Percentiles rank a stretch among this genome's conserved stretches.
These are phyloP conservation scores for Boletellus emodensis DNA, from an alignment of 768 basidiomycete species.

Conservation along the genomic window DNA sequence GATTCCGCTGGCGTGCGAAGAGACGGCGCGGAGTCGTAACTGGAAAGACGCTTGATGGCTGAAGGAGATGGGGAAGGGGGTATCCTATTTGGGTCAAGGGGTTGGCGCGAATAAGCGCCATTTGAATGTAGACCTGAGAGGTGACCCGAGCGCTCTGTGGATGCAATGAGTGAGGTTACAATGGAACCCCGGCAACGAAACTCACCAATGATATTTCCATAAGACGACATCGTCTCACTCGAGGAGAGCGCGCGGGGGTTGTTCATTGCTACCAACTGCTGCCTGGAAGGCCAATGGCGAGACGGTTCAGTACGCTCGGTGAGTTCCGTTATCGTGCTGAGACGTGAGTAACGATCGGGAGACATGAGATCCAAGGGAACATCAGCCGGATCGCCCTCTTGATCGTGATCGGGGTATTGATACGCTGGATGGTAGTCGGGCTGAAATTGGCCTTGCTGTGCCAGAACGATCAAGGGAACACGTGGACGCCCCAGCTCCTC, in stretches of 20 bases:
- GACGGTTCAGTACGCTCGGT: slow-evolving; percentile 64
- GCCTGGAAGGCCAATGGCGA: slow-evolving; percentile 43
- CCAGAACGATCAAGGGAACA: slow-evolving; percentile 57
- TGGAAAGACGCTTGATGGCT: slow-evolving; percentile 57
- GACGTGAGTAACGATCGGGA: slow-evolving; percentile 31
- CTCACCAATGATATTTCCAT: slow-evolving; percentile 61
- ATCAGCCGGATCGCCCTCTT: slow-evolving; percentile 25
- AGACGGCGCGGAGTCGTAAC: slow-evolving; percentile 55
- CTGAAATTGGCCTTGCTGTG: slow-evolving; percentile 48
- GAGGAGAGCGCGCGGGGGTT: slow-evolving; percentile 37
- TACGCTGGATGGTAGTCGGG: slow-evolving; percentile 25
- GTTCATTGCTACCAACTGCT: slow-evolving; percentile 37
- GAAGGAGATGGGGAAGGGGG: slow-evolving; percentile 66
- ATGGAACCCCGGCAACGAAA: neutral
- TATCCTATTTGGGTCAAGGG: slow-evolving; percentile 53
- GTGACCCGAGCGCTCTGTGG: slow-evolving; percentile 23
- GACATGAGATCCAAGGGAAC: slow-evolving; percentile 33
- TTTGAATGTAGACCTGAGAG: slow-evolving; percentile 3
- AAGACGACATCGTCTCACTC: slow-evolving; percentile 47
- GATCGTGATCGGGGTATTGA: slow-evolving; percentile 19
- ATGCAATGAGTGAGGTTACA: slow-evolving; percentile 4
- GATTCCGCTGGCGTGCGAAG: slow-evolving; percentile 42
- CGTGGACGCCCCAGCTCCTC: slow-evolving; percentile 40
- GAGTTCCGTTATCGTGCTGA: slow-evolving; percentile 65
- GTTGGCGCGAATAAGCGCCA: slow-evolving; percentile 7